phyloP scores from a whole-genome alignment of 306 rosid species.

The Carpinus fangiana region DNA sequence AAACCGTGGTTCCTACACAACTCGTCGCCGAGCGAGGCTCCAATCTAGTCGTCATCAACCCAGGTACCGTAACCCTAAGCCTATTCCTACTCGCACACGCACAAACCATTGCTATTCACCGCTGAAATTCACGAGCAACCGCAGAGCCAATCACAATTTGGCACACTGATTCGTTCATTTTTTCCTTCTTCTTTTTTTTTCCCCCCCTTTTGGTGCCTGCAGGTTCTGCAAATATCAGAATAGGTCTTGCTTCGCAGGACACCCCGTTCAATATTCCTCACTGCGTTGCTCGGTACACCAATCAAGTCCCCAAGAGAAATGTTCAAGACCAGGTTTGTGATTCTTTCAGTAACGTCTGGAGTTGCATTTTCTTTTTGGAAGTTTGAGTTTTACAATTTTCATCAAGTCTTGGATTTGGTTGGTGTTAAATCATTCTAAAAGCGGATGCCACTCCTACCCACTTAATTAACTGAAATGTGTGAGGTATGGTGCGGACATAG shows the following conservation, averaged over 20 bases:
- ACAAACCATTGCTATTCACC: neutral
- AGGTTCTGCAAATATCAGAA: conserved; percentile 88
- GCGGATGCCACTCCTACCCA: too few species aligned
- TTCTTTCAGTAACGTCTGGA: neutral
- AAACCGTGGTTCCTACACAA: conserved; percentile 90
- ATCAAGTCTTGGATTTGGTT: conserved; percentile 1
- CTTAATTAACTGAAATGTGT: too few species aligned
- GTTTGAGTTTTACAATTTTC: neutral
- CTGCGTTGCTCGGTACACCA: conserved; percentile 81
- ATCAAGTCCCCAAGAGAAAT: conserved; percentile 62
- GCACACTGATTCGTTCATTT: neutral
- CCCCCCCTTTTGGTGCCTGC: conserved; percentile 9
- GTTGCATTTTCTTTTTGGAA: neutral
- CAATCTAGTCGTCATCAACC: conserved; percentile 85
- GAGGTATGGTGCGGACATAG: too few species aligned
- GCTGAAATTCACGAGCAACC: neutral
- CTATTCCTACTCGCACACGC: conserved; percentile 2
- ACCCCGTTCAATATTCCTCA: conserved; percentile 74
- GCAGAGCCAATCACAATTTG: neutral
- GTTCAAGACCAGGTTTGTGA: conserved; percentile 80
- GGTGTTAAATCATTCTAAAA: too few species aligned
- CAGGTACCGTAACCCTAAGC: conserved; percentile 52
- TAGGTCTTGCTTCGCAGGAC: conserved; percentile 89
- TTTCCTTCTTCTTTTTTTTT: neutral
- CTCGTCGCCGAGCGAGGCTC: conserved; percentile 85